Evolutionary conservation across 2,329 filamentous ascomycete species (phyloP).

Genomic region (Beauveria pseudobassiana): DNA sequence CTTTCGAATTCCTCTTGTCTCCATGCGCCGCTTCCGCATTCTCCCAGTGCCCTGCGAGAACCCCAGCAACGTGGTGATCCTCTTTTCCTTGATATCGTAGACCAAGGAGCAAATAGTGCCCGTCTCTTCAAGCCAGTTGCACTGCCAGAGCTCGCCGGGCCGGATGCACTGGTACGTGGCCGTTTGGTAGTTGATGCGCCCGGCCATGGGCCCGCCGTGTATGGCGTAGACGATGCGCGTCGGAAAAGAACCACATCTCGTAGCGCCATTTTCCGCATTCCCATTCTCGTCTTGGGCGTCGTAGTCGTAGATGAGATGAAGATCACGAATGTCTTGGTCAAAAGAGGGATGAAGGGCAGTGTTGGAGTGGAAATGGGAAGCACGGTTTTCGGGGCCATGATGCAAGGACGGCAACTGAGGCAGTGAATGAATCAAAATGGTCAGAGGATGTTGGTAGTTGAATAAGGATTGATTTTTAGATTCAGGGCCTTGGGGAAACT

Average conservation of each 20-base stretch:
- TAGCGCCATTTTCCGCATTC: slow-evolving; percentile 53
- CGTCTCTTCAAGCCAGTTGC: slow-evolving; percentile 54
- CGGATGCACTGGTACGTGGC: slow-evolving; percentile 51
- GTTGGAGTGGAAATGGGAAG: neutral
- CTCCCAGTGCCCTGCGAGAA: slow-evolving; percentile 52
- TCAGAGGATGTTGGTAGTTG: too few relatives aligned
- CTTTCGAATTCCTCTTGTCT: slow-evolving; percentile 41
- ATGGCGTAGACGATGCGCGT: slow-evolving; percentile 49
- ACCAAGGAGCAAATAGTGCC: slow-evolving; percentile 48
- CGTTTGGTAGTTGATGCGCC: slow-evolving; percentile 44
- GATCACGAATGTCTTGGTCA: slow-evolving; percentile 43
- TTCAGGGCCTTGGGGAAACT: too few relatives aligned
- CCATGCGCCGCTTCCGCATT: slow-evolving; percentile 41
- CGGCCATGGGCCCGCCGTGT: slow-evolving; percentile 52
- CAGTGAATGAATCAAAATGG: too few relatives aligned
- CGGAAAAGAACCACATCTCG: slow-evolving; percentile 54
- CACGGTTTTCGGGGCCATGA: neutral
- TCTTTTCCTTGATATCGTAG: slow-evolving; percentile 17
- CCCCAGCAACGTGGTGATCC: slow-evolving; percentile 43
- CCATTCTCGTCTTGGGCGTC: slow-evolving; percentile 23
- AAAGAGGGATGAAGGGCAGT: slow-evolving; percentile 25
- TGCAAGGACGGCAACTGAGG: too few relatives aligned
- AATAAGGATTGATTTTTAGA: too few relatives aligned
- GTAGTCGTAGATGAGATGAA: slow-evolving; percentile 44
- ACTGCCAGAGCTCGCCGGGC: slow-evolving; percentile 51